Base-by-base conservation (phyloP, 331 rosid species). In the Ulmus americana region DNA sequence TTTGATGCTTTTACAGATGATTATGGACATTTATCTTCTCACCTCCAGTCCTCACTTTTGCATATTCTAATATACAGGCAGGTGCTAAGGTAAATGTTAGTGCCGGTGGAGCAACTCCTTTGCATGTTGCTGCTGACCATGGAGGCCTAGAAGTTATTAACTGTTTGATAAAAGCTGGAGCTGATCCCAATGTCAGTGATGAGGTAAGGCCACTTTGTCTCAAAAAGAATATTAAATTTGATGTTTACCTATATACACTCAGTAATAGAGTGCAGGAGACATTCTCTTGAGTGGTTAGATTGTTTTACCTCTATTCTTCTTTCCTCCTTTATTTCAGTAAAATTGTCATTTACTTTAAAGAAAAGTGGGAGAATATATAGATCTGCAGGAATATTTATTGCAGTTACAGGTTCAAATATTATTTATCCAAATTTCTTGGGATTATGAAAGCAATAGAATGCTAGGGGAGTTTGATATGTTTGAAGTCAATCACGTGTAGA, bases 51-150 rank as follows among this genome's bases (percentile, higher is more conserved):
- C 46, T 74, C 41, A 42, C 38, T 42, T 76, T 68, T 61, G 67
- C 14, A 51, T 82, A n/a, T 39, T 73, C 59, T 74, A 63, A 59
- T 48, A 14, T 73, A 52, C 79, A 92, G 98, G 95, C 97, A 18
- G 99, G 96, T 68, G 91, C 85, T 51, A 77, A 85, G 63, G 95
- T 81, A 69, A 87, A 94, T 84, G 47, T 94, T 47, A 79, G 77
- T 71, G 96, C 90, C 57, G 92, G 99, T 74, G 99, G 99, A 78
- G 97, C 95, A 45, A 84, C 97, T 54, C 95, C 99, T 62, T 79
- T 90, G 77, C 99, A 84, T 73, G 82, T 90, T 69, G 95, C 97
- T 73, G 85, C 97, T 70, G 95, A 90, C 74, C 74, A 55, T 74
- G 97, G 88, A 62, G 82, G 77, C 67, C 18, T 73, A 42, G 90